Conservation (phyloP, 164 flowering plant genomes). For the Chimonanthus praecox region DNA sequence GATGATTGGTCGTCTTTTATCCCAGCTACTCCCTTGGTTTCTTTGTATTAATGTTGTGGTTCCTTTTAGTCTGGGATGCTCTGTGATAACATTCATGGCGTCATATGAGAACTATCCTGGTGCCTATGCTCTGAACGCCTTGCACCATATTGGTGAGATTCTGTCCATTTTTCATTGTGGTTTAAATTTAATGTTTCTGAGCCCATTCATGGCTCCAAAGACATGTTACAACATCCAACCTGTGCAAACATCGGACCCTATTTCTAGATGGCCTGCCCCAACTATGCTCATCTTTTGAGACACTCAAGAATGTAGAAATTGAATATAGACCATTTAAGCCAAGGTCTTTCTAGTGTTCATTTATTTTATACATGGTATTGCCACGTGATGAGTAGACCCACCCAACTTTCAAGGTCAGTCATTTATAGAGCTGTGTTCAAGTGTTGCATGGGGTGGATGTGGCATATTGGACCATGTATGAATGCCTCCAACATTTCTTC, state of each 20-base stretch:
- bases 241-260: background rate
- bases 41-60: constrained; percentile 20
- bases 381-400: too few species aligned
- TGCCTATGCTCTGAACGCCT: constrained; percentile 64
- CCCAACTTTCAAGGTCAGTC: too few species aligned
- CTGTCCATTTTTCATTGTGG: background rate
- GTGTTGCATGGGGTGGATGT: too few species aligned
- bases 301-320: background rate
- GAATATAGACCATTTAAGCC: background rate
- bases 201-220: background rate
- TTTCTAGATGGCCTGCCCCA: background rate
- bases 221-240: too few species aligned
- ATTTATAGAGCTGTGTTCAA: too few species aligned
- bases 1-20: constrained; percentile 8
- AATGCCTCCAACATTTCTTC: too few species aligned
- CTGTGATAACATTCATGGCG: constrained; percentile 65
- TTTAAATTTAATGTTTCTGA: background rate
- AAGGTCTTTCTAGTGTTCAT: background rate
- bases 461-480: too few species aligned
- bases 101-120: constrained; percentile 89
- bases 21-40: background rate
- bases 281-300: background rate
- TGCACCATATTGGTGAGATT: constrained; percentile 62
- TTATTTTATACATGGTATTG: background rate
- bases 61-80: constrained; percentile 79